Conservation (phyloP, 2,329 filamentous ascomycete genomes). For the Penicillium sclerotigenum region DNA sequence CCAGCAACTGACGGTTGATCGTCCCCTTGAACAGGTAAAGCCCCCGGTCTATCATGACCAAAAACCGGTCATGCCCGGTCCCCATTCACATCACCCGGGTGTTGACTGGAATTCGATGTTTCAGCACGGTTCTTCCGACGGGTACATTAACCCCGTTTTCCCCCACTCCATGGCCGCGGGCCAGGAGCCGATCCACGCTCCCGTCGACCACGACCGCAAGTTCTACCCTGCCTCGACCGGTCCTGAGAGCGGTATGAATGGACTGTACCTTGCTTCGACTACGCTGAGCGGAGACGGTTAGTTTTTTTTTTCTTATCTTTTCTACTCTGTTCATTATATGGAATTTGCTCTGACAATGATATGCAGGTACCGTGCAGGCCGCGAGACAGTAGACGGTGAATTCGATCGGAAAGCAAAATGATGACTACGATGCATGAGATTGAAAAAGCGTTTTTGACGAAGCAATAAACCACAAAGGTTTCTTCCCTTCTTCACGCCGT, state of each 20-base stretch:
- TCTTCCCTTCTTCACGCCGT: constrained; percentile 1
- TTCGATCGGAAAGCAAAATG: constrained; percentile 12
- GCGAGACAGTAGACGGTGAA: constrained; percentile 58
- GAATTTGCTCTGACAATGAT: constrained; percentile 43
- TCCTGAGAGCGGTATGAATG: constrained; percentile 47
- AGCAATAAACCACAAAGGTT: background rate
- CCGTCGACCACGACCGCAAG: constrained; percentile 55
- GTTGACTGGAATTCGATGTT: constrained; percentile 78
- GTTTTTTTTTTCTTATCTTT: background rate
- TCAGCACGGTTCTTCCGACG: constrained; percentile 66
- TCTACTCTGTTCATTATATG: constrained; percentile 35
- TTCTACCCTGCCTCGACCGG: constrained; percentile 51
- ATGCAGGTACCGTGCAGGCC: constrained; percentile 54
- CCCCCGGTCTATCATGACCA: constrained; percentile 39
- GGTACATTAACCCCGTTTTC: constrained; percentile 61
- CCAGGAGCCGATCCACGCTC: constrained; percentile 67
- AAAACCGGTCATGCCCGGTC: constrained; percentile 57
- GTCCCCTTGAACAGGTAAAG: constrained; percentile 45
- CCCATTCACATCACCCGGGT: constrained; percentile 57
- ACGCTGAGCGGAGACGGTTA: constrained; percentile 48
- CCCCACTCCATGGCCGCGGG: constrained; percentile 65
- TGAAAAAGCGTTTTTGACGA: constrained; percentile 6
- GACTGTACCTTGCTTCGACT: constrained; percentile 48
- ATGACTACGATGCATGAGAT: background rate
- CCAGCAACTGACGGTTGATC: constrained; percentile 46